phyloP scores from a whole-genome alignment of 345 rosid genomes.

The Punica granatum region DNA sequence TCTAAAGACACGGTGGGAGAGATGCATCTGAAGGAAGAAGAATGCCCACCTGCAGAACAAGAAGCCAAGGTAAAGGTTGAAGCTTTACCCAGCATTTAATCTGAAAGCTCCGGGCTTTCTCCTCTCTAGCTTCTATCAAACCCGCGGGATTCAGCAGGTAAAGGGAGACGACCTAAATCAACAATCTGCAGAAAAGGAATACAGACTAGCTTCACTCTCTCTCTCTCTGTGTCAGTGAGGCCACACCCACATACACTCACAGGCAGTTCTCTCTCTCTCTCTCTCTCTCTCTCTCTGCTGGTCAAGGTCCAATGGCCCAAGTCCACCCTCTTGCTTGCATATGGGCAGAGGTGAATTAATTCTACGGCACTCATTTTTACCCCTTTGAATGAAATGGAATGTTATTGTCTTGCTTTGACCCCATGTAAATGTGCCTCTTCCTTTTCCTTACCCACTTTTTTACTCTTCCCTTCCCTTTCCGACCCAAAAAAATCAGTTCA shows the following conservation, averaged over 20 bases:
- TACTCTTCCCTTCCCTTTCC: not conserved
- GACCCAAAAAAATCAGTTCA: not conserved
- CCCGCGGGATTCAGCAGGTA: not conserved
- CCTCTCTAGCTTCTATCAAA: not conserved
- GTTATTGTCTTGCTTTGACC: no score
- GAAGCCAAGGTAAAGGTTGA: not conserved
- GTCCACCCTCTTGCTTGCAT: constrained; percentile 3
- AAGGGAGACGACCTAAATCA: not conserved
- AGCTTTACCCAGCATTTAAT: not conserved
- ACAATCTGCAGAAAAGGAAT: not conserved
- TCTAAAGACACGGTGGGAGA: not conserved
- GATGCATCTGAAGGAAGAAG: not conserved
- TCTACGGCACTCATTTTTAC: not conserved
- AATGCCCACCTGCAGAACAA: not conserved
- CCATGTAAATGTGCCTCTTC: no score
- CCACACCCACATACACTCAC: constrained; percentile 3
- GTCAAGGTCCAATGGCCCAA: constrained; percentile 10
- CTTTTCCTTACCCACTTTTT: not conserved
- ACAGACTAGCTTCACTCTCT: not conserved
- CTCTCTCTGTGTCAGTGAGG: not conserved
- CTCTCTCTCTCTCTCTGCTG: constrained; percentile 16
- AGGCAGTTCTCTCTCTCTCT: constrained; percentile 1
- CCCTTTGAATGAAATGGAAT: no score
- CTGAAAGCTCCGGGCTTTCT: constrained; percentile 3
- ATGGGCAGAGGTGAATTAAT: not conserved